Conservation (phyloP, 2,329 filamentous ascomycete species). For the Hypoxylon sp. region DNA sequence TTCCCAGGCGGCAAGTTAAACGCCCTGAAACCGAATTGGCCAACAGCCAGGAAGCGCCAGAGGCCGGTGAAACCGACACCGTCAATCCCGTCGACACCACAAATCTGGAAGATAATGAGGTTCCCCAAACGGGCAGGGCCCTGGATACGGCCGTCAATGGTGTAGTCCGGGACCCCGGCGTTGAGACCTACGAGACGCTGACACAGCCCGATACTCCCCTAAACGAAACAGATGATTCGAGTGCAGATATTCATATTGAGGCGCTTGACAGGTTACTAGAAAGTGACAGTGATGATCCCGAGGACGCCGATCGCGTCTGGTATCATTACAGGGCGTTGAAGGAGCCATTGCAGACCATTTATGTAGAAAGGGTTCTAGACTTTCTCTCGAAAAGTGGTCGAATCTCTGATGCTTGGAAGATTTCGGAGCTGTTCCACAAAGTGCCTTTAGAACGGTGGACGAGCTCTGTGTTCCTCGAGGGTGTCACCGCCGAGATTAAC, state of each 20-base stretch:
- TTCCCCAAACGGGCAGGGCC: background rate
- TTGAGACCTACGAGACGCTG: background rate
- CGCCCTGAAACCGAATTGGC: conserved; percentile 4
- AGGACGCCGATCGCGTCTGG: conserved; percentile 58
- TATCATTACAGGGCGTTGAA: conserved; percentile 57
- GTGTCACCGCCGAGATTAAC: conserved; percentile 58
- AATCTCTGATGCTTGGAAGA: conserved; percentile 60
- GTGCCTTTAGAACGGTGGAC: conserved; percentile 57
- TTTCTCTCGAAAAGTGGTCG: conserved; percentile 60
- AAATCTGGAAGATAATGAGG: background rate
- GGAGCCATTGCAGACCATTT: conserved; percentile 45
- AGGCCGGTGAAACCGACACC: background rate
- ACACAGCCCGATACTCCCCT: background rate
- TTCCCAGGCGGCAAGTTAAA: conserved; percentile 31
- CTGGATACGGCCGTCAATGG: background rate
- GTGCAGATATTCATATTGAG: conserved; percentile 24
- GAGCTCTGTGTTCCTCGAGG: conserved; percentile 55
- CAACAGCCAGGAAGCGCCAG: background rate
- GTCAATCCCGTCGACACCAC: background rate
- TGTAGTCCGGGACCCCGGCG: background rate
- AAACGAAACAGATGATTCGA: background rate
- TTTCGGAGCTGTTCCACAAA: conserved; percentile 59
- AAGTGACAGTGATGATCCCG: conserved; percentile 27
- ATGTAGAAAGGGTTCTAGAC: conserved; percentile 54
- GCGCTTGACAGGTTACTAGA: conserved; percentile 43